Conservation (phyloP, 2,329 filamentous ascomycete genomes). For the Tolypocladium amazonense region DNA sequence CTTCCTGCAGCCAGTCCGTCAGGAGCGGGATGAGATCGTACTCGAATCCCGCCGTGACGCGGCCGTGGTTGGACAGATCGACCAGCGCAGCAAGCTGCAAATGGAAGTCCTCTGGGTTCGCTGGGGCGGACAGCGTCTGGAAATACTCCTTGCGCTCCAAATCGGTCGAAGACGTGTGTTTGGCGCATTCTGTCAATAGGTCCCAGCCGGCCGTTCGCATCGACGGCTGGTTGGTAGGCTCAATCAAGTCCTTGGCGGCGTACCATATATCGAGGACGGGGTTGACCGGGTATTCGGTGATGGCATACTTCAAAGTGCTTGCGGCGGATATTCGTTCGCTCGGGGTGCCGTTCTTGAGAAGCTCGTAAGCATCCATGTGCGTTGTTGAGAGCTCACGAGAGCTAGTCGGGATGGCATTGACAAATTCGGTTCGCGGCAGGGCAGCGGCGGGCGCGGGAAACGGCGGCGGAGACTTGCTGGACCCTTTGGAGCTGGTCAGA, state of each 20-base stretch:
- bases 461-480: conserved; percentile 38
- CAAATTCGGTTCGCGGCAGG: conserved; percentile 32
- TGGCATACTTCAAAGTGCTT: conserved; percentile 41
- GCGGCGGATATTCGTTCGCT: conserved; percentile 47
- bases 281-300: conserved; percentile 48
- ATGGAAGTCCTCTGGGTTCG: conserved; percentile 52
- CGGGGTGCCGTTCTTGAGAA: conserved; percentile 40
- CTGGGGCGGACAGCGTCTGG: conserved; percentile 44
- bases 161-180: conserved; percentile 51
- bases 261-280: conserved; percentile 55
- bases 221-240: conserved; percentile 39
- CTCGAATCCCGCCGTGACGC: conserved; percentile 54
- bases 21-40: conserved; percentile 55
- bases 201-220: conserved; percentile 53
- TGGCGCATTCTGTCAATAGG: conserved; percentile 54
- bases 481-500: conserved; percentile 41
- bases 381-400: conserved; percentile 36
- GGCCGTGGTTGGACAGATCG: conserved; percentile 50
- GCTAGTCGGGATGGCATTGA: conserved; percentile 28
- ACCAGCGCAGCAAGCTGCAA: conserved; percentile 53
- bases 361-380: conserved; percentile 43
- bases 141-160: conserved; percentile 58
- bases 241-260: conserved; percentile 54
- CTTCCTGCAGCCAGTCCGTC: conserved; percentile 47
- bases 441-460: conserved; percentile 26